Percentiles rank a stretch among this genome's conserved stretches.
These are phyloP conservation scores for Phytophthora nicotianae DNA, from an alignment of 352 stramenopile species.

Conservation along the genomic window DNA sequence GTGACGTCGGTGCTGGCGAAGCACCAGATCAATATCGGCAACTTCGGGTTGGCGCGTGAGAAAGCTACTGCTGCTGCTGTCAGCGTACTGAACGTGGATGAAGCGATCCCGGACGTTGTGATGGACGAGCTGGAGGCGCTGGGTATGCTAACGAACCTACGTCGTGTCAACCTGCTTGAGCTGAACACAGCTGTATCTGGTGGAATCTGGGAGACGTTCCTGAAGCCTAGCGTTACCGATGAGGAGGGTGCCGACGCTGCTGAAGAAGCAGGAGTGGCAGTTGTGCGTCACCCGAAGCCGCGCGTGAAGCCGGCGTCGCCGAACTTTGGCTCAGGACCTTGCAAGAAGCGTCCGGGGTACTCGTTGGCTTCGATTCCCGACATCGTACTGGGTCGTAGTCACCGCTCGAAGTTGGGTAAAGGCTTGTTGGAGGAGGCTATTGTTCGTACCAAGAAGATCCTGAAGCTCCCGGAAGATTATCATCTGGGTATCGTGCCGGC, in stretches of 20 bases:
- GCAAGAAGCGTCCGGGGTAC: conserved; percentile 99
- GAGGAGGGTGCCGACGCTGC: conserved; percentile 28
- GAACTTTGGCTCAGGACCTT: conserved; percentile 98
- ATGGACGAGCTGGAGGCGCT: conserved; percentile 82
- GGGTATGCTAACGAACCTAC: conserved; percentile 82
- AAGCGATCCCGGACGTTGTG: conserved; percentile 84
- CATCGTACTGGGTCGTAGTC: conserved; percentile 92
- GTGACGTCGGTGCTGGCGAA: conserved; percentile 94
- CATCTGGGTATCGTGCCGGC: conserved; percentile 96
- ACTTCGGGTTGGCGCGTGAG: conserved; percentile 89
- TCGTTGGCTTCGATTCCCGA: conserved; percentile 88
- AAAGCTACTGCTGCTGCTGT: conserved; percentile 69
- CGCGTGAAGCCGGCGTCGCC: conserved; percentile 81
- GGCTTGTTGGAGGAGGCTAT: conserved; percentile 95
- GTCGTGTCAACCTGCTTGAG: conserved; percentile 85
- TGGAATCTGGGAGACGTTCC: conserved; percentile 66
- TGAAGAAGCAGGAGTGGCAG: conserved; percentile 42
- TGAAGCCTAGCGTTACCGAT: conserved; percentile 46
- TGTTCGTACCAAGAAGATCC: conserved; percentile 93
- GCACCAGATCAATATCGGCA: conserved; percentile 95
- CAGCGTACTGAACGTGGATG: conserved; percentile 90
- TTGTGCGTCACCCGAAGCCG: conserved; percentile 73
- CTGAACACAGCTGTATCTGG: conserved; percentile 56
- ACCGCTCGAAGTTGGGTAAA: conserved; percentile 98
- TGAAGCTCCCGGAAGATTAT: conserved; percentile 96